These are phyloP conservation scores for Aspergillus brunneoviolaceus DNA, from an alignment of 2,329 filamentous ascomycete species.

Conservation along the genomic window DNA sequence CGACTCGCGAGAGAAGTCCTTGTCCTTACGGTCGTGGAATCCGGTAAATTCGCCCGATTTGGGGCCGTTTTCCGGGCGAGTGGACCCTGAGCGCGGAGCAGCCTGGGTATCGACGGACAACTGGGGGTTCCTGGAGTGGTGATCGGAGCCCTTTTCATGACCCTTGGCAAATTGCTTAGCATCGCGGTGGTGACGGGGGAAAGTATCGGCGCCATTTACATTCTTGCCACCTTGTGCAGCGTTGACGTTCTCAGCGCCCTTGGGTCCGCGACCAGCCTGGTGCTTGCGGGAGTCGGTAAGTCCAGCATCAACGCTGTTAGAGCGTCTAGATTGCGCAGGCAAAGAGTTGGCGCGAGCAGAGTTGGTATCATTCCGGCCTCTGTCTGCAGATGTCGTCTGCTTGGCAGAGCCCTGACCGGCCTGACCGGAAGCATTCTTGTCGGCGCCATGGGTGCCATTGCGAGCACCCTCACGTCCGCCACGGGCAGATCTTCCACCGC, in stretches of 20 bases:
- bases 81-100: slow-evolving; percentile 28
- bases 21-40: slow-evolving; percentile 34
- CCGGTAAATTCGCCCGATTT: slow-evolving; percentile 39
- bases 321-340: slow-evolving; percentile 39
- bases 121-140: slow-evolving; percentile 29
- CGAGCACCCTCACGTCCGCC: slow-evolving; percentile 55
- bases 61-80: slow-evolving; percentile 38
- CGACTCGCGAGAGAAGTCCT: slow-evolving; percentile 38
- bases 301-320: slow-evolving; percentile 35
- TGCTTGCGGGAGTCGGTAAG: slow-evolving; percentile 35
- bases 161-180: slow-evolving; percentile 36
- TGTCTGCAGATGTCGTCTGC: slow-evolving; percentile 31
- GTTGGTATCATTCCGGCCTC: slow-evolving; percentile 38
- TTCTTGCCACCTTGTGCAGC: slow-evolving; percentile 28
- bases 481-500: slow-evolving; percentile 57
- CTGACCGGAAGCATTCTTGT: slow-evolving; percentile 36
- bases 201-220: slow-evolving; percentile 29
- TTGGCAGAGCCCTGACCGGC: slow-evolving; percentile 30
- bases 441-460: slow-evolving; percentile 40
- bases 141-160: slow-evolving; percentile 32
- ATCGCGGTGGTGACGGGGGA: slow-evolving; percentile 34
- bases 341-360: slow-evolving; percentile 40
- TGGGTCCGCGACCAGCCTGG: slow-evolving; percentile 30
- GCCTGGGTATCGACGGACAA: slow-evolving; percentile 35
- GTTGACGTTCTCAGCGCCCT: slow-evolving; percentile 33